phyloP scores from a whole-genome alignment of 2,329 filamentous ascomycete species.

The Neoarthrinium moseri region DNA sequence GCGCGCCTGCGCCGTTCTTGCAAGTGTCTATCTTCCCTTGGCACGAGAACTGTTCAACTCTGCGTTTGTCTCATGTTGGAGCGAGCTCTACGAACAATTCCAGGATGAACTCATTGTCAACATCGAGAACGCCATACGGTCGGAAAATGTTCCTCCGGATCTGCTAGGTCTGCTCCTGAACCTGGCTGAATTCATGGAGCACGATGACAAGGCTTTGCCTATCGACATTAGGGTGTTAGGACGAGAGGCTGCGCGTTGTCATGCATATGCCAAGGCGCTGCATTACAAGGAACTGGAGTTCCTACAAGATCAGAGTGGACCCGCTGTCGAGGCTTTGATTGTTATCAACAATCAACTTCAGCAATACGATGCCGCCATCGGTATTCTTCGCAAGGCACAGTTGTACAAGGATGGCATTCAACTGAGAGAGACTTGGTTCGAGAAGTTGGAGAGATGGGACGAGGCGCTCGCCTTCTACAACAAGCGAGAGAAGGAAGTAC shows the following conservation, averaged over 20 bases:
- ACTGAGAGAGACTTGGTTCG: constrained; percentile 97
- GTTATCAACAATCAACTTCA: constrained; percentile 99
- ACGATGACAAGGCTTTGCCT: constrained; percentile 95
- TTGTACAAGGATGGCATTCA: constrained; percentile 91
- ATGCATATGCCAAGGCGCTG: constrained; percentile 95
- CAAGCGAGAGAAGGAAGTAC: constrained; percentile 73
- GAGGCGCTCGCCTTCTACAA: constrained; percentile 92
- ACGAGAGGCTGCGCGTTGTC: constrained; percentile 91
- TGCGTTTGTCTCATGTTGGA: constrained; percentile 98
- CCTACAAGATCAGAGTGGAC: constrained; percentile 92
- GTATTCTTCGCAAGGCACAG: constrained; percentile 94
- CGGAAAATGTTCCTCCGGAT: constrained; percentile 92
- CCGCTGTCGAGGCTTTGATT: constrained; percentile 93
- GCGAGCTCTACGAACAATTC: constrained; percentile 93
- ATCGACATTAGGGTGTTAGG: constrained; percentile 96
- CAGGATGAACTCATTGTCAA: constrained; percentile 95
- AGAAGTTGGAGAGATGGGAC: constrained; percentile 97
- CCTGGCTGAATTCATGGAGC: constrained; percentile 98
- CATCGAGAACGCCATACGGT: constrained; percentile 93
- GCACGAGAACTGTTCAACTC: constrained; percentile 97
- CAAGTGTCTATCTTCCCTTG: constrained; percentile 86
- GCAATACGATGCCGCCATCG: constrained; percentile 96
- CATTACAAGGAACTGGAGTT: constrained; percentile 99
- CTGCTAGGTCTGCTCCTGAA: constrained; percentile 92
- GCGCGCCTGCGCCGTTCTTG: constrained; percentile 86